Base-by-base conservation (phyloP, 2,329 filamentous ascomycete genomes). In the Fusarium domesticum region DNA sequence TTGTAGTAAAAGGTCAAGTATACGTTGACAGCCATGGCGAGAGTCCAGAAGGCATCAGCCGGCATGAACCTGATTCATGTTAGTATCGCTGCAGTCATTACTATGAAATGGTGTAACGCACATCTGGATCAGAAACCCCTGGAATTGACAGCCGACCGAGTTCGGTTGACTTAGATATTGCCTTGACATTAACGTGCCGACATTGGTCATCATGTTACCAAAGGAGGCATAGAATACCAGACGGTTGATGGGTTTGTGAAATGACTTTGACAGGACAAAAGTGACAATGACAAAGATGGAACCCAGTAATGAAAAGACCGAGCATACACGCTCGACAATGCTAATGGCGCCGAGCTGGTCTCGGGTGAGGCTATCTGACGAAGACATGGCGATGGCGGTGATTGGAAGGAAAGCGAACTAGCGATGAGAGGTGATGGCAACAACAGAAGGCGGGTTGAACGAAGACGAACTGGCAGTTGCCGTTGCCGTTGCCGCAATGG, bases 171-270 rank as follows among this genome's bases (percentile, higher is more conserved):
- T 53, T 6, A 88, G 67, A 31, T 81, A 86, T 1, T 76, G 73
- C 28, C 78, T 76, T 0, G 85, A 83, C 59, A 92, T 87, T 25
- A 92, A 66, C 0, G 88, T 90, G 1, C 83, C 87, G 15, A 89
- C 76, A 63, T 89, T 92, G 49, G 80, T 81, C 66, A 90, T 73
- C 56, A 92, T 75, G 59, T 95, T 95, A 7, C 88, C 89, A 60
- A 88, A 85, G 0, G 85, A 86, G 6, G 89, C 88, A 63, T 86
- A 93, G 64, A 95, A 92, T 8, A 92, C 83, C 0, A 95, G 75
- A 15, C 89, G 77, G 61, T 93, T 93, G 69, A 93, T 90, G n/a
- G 88, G 86, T 61, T 90, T 92, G 59, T 87, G 85, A 62, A 93
- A 93, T 5, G 76, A 75, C 14, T 74, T 76, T 23, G 84, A 87